A percentile compares a stretch with the other conserved stretches of the same genome.
Evolutionary conservation across 2,329 filamentous ascomycete species (phyloP).

Genomic region (Thelonectria discophora): DNA sequence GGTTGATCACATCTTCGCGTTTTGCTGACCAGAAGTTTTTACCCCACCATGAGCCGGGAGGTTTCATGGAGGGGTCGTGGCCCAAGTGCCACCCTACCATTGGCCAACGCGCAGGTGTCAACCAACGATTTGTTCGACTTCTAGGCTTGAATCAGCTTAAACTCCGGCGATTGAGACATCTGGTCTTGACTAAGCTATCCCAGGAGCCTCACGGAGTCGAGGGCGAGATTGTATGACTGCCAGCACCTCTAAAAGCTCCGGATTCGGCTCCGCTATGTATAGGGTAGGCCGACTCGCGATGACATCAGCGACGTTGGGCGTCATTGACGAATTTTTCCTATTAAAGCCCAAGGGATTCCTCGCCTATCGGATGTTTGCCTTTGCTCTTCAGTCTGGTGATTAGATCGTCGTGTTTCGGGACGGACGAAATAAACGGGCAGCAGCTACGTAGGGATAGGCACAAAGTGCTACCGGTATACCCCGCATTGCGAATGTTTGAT

Average conservation of each 20-base stretch:
- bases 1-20: background rate
- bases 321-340: background rate
- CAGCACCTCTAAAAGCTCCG: background rate
- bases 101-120: slow-evolving; percentile 20
- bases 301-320: background rate
- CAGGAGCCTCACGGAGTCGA: background rate
- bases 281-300: slow-evolving; percentile 1
- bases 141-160: background rate
- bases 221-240: background rate
- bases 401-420: background rate
- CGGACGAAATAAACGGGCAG: background rate
- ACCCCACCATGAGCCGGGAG: slow-evolving; percentile 39
- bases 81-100: slow-evolving; percentile 28
- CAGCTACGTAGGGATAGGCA: too few species aligned
- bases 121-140: background rate
- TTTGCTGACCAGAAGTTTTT: slow-evolving; percentile 28
- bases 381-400: background rate
- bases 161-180: background rate
- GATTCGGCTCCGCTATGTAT: background rate
- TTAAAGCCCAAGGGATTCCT: background rate
- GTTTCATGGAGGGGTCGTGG: slow-evolving; percentile 42
- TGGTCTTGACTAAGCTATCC: too few species aligned
- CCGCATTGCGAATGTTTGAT: background rate
- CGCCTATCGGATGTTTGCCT: background rate
- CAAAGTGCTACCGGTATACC: background rate